Base-by-base conservation (phyloP, 108 stramenopile species). In the Pseudonitzschia multiseries region DNA sequence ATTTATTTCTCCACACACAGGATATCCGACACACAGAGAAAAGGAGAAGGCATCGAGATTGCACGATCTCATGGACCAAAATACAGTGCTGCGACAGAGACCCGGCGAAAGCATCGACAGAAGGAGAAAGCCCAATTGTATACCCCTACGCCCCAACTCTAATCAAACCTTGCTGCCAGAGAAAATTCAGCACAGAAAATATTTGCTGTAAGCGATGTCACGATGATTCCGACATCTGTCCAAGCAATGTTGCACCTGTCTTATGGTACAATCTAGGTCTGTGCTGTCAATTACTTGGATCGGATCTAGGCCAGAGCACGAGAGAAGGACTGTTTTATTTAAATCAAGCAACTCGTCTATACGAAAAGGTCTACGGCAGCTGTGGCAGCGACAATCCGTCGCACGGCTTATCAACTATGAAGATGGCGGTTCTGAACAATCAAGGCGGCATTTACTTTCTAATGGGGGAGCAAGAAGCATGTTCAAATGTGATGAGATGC, bases 181-280 rank as follows among this genome's bases (percentile, higher is more conserved):
- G 15, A 57, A 10, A 18, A 10, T 70, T 57, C 33, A 31, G 53
- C 36, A 43, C 53, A 2, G 41, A 56, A 40, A 56, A 57, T 8
- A 18, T 20, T 6, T 70, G 51, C 33, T 70, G 52, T 40, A 18
- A 13, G 22, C 17, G 8, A 24, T 70, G 69, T 42, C 17, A 54
- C 33, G 69, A 70, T 40, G 69, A 70, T 51, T 57, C 69, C n/a
- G 54, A 44, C 48, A 59, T 72, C 3, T 72, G 72, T 63, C 72
- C 72, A 0, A 60, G 72, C n/a, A 64, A 64, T 41, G 57, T 72
- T 50, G 72, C 72, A n/a, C 62, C 62, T 33, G 33, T 72, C 42
- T 18, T 72, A 24, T 72, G 72, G 72, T 72, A 72, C 72, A 72
- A 72, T 42, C 72, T 72, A 14, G 72, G 57, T 4, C 46, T 72